These are phyloP conservation scores for Holtermannia corniformis DNA, from an alignment of 768 basidiomycete genomes.

Conservation along the genomic window DNA sequence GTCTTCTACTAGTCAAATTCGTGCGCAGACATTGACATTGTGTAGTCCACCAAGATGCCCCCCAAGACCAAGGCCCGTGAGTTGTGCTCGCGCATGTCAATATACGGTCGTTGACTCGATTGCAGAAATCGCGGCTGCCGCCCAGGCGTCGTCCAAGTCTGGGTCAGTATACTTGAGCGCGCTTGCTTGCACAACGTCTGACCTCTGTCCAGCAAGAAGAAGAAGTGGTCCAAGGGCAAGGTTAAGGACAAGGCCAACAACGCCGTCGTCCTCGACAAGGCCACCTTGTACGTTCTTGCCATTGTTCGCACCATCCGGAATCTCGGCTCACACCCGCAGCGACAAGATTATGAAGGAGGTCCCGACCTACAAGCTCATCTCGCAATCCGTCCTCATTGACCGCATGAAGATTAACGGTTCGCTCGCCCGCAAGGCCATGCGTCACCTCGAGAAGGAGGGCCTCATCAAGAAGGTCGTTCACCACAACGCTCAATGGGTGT, in stretches of 20 bases:
- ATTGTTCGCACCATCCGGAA: background rate
- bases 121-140: slow-evolving; percentile 40
- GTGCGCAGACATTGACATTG: background rate
- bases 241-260: slow-evolving; percentile 99
- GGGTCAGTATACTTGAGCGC: slow-evolving; percentile 29
- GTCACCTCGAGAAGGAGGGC: slow-evolving; percentile 85
- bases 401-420: slow-evolving; percentile 94
- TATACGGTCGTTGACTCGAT: background rate
- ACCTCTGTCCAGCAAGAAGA: slow-evolving; percentile 61
- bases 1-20: too few relatives aligned
- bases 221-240: slow-evolving; percentile 99
- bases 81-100: background rate
- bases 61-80: slow-evolving; percentile 37
- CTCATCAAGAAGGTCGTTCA: slow-evolving; percentile 94
- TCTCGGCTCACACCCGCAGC: slow-evolving; percentile 15
- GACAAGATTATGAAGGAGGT: slow-evolving; percentile 83
- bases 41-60: slow-evolving; percentile 17
- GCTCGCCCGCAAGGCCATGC: slow-evolving; percentile 82
- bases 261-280: slow-evolving; percentile 88
- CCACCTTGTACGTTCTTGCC: slow-evolving; percentile 49
- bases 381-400: slow-evolving; percentile 95
- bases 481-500: slow-evolving; percentile 86
- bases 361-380: slow-evolving; percentile 98
- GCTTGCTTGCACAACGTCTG: background rate
- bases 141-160: slow-evolving; percentile 40